These are phyloP conservation scores for Fusarium burgessii DNA, from an alignment of 2,329 filamentous ascomycete species.

Conservation along the genomic window DNA sequence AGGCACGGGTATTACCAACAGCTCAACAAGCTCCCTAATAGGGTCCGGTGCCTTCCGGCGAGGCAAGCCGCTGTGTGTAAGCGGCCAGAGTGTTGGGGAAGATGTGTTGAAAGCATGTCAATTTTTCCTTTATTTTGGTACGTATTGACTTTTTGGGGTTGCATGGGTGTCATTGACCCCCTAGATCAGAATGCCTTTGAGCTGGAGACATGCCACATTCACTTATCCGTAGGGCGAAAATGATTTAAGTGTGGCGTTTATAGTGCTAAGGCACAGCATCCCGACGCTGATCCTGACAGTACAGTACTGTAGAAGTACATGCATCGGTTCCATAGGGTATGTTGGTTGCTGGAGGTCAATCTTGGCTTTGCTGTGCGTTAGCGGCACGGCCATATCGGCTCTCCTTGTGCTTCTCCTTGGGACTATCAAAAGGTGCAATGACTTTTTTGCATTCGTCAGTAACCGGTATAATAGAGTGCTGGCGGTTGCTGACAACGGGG, in stretches of 20 bases:
- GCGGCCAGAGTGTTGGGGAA: slow-evolving; percentile 5
- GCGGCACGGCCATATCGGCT: background rate
- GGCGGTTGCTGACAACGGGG: slow-evolving; percentile 17
- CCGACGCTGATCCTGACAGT: background rate
- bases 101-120: background rate
- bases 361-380: slow-evolving; percentile 9
- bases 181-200: slow-evolving; percentile 10
- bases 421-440: background rate
- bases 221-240: slow-evolving; percentile 15
- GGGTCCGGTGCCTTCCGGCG: background rate
- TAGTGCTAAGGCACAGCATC: slow-evolving; percentile 9
- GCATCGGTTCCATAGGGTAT: background rate
- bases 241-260: slow-evolving; percentile 42
- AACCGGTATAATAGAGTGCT: slow-evolving; percentile 34
- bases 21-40: slow-evolving; percentile 12
- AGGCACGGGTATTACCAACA: background rate
- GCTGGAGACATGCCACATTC: background rate
- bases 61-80: background rate
- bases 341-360: slow-evolving; percentile 1
- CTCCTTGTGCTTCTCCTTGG: background rate
- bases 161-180: background rate
- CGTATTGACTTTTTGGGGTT: slow-evolving; percentile 19
- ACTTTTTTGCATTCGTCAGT: background rate
- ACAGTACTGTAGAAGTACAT: background rate
- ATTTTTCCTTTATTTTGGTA: background rate